Conservation (phyloP, 805 yeast genomes). For the Lachancea meyersii region DNA sequence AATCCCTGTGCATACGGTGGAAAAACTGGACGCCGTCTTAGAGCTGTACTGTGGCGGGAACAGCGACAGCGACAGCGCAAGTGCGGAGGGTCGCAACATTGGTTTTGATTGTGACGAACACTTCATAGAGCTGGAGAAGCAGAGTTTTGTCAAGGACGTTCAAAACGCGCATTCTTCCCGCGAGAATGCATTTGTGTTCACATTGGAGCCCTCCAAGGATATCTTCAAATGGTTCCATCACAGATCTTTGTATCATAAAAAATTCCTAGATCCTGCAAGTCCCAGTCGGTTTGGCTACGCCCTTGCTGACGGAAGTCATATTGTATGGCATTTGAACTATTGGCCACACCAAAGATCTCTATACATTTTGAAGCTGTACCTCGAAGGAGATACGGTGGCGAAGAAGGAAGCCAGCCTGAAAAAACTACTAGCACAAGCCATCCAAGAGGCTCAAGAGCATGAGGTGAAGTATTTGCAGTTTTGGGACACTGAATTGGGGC, state of each 20-base stretch:
- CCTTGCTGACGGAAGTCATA: slow-evolving; percentile 30
- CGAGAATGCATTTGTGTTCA: slow-evolving; percentile 24
- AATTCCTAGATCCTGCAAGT: slow-evolving; percentile 8
- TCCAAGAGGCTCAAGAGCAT: slow-evolving; percentile 31
- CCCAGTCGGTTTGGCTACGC: slow-evolving; percentile 30
- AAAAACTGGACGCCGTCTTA: slow-evolving; percentile 20
- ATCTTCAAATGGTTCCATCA: slow-evolving; percentile 40
- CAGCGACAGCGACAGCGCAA: not conserved
- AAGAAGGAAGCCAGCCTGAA: slow-evolving; percentile 20
- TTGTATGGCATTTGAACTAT: slow-evolving; percentile 44
- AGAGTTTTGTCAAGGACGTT: slow-evolving; percentile 18
- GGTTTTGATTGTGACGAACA: slow-evolving; percentile 31
- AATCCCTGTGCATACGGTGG: slow-evolving; percentile 34
- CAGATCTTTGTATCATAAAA: slow-evolving; percentile 33
- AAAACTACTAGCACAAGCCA: slow-evolving; percentile 30
- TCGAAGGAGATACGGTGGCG: slow-evolving; percentile 9
- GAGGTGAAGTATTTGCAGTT: slow-evolving; percentile 28
- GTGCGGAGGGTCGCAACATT: slow-evolving; percentile 23
- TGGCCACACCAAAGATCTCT: slow-evolving; percentile 22
- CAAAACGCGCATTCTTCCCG: slow-evolving; percentile 15
- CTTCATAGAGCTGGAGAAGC: slow-evolving; percentile 26
- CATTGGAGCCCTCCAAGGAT: slow-evolving; percentile 35
- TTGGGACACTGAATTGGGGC: slow-evolving; percentile 39
- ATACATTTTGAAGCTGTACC: slow-evolving; percentile 26
- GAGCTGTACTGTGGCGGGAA: slow-evolving; percentile 14